These are phyloP conservation scores for Collybiopsis luxurians DNA, from an alignment of 768 basidiomycete genomes.

Conservation along the genomic window DNA sequence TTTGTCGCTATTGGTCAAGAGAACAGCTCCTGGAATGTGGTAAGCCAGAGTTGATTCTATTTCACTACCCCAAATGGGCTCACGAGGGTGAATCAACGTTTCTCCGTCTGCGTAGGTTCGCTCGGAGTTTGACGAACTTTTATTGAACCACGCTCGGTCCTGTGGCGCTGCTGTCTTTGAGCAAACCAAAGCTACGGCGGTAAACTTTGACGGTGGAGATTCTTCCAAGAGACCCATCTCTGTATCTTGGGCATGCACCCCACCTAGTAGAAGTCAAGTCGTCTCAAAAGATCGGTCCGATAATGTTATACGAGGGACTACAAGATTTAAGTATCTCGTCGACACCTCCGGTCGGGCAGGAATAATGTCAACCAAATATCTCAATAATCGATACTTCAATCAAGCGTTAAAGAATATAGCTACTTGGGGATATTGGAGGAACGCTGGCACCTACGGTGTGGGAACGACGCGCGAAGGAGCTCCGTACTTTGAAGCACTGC, in stretches of 20 bases:
- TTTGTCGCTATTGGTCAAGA: conserved; percentile 52
- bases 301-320: conserved; percentile 34
- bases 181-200: conserved; percentile 46
- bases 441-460: conserved; percentile 47
- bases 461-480: conserved; percentile 53
- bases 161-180: conserved; percentile 54
- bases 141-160: conserved; percentile 53
- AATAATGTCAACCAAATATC: conserved; percentile 63
- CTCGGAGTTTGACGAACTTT: conserved; percentile 59
- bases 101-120: too few species aligned
- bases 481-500: conserved; percentile 71
- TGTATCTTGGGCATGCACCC: conserved; percentile 47
- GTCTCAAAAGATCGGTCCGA: conserved; percentile 31
- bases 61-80: too few species aligned
- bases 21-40: conserved; percentile 62
- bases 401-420: conserved; percentile 70
- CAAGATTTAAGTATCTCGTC: conserved; percentile 66
- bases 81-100: too few species aligned
- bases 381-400: conserved; percentile 69
- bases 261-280: conserved; percentile 34
- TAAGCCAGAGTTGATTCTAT: too few species aligned
- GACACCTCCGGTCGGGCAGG: conserved; percentile 75
- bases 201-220: conserved; percentile 30
- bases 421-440: conserved; percentile 75
- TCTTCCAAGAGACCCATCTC: conserved; percentile 39